phyloP scores from a whole-genome alignment of 352 stramenopile genomes.

The Phytophthora fragariaefolia region DNA sequence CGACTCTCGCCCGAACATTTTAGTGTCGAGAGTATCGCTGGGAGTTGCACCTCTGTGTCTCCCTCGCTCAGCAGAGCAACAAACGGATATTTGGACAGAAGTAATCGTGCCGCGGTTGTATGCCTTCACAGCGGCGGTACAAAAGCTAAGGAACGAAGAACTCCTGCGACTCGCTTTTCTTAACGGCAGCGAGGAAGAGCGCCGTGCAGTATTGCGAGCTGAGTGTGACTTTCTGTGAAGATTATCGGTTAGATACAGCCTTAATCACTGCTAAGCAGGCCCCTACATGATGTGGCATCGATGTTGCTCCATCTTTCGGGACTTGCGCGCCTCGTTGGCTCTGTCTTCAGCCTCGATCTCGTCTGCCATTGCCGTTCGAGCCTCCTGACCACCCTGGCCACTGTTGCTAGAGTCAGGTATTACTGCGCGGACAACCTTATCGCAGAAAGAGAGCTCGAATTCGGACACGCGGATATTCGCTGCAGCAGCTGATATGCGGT shows the following conservation, averaged over 20 bases:
- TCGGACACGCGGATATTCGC: constrained; percentile 78
- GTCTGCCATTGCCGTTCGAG: constrained; percentile 72
- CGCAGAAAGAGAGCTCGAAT: constrained; percentile 83
- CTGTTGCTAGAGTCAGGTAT: constrained; percentile 37
- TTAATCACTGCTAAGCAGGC: background rate
- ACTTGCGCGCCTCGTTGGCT: constrained; percentile 54
- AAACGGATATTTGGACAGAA: constrained; percentile 55
- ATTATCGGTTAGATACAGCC: constrained; percentile 15
- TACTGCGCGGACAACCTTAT: constrained; percentile 68
- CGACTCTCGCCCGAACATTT: constrained; percentile 44
- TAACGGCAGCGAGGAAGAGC: constrained; percentile 55
- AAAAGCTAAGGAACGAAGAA: constrained; percentile 59
- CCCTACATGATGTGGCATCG: constrained; percentile 50
- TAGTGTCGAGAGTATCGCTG: constrained; percentile 62
- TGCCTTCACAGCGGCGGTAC: constrained; percentile 46
- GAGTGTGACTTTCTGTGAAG: constrained; percentile 69
- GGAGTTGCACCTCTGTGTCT: constrained; percentile 48
- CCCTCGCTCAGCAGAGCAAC: constrained; percentile 15
- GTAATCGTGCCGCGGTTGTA: constrained; percentile 78
- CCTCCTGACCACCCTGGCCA: constrained; percentile 43
- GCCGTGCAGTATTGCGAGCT: constrained; percentile 49
- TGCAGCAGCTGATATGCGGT: constrained; percentile 72
- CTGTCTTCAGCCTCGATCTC: constrained; percentile 82
- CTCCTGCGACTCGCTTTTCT: constrained; percentile 65
- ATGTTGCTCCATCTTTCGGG: constrained; percentile 22